phyloP scores from a whole-genome alignment of 2,329 filamentous ascomycete species.

The Mycosphaerella sp. region DNA sequence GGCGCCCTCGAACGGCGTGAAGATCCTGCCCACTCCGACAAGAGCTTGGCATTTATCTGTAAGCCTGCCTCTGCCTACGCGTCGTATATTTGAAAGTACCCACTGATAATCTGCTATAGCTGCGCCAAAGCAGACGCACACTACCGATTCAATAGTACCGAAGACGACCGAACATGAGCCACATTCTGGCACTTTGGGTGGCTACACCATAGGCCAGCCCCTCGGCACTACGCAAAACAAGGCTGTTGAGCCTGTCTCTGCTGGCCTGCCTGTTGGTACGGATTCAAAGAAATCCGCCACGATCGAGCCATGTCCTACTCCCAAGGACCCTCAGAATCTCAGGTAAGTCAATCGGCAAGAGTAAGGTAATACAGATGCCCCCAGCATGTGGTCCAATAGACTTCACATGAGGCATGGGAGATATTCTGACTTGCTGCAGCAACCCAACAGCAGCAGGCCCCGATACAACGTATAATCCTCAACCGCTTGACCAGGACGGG shows the following conservation, averaged over 20 bases:
- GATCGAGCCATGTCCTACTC: background rate
- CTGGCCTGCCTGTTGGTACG: background rate
- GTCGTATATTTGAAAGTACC: background rate
- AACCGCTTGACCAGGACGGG: background rate
- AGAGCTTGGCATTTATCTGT: constrained; percentile 5
- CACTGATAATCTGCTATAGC: background rate
- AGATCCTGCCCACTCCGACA: constrained; percentile 4
- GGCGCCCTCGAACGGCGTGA: background rate
- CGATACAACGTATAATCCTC: background rate
- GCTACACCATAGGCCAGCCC: constrained; percentile 3
- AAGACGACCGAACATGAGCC: constrained; percentile 4
- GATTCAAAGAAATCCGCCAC: background rate
- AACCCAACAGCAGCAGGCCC: background rate
- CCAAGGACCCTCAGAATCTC: background rate
- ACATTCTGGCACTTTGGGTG: background rate
- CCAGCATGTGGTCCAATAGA: background rate
- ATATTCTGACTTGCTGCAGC: background rate
- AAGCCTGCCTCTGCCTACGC: background rate
- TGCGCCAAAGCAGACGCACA: background rate
- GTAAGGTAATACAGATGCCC: background rate
- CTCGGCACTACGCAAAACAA: background rate
- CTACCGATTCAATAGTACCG: background rate
- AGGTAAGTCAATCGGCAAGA: background rate
- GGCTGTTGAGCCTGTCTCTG: background rate
- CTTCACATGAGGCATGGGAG: background rate